Evolutionary conservation across 2,329 filamentous ascomycete genomes (phyloP), one percentile per base, ranked within the genome.

Genomic region (Amphichorda felina): DNA sequence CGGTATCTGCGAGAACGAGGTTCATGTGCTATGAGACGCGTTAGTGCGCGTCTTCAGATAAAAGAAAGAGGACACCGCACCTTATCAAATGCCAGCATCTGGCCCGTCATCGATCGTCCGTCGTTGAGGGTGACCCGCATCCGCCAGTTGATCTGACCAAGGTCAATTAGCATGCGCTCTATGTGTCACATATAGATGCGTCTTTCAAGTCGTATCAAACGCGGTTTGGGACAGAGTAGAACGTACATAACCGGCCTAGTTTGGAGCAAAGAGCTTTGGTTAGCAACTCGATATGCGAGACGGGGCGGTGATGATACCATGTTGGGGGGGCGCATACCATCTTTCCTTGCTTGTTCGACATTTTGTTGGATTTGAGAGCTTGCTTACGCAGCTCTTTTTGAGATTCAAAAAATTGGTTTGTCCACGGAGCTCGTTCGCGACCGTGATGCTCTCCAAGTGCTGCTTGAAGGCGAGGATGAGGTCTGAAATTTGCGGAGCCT

Each of bases 81-180:
- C 76, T 96, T 96, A 63, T 98, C 91, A 54, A 96, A 98, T 37
- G 91, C 91, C 48, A 98, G 75, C 85, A 98, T 94, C 61, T 96
- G 87, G 42, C 88, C 91, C 28, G 87, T 88, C 79, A 98, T 93
- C 61, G 95, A 86, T 54, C 91, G 80, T 45, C 86, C 86, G 66
- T 98, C 91, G 55, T 85, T 86, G 59, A 98, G 73, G 38, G 88
- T 96, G 45, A 95, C 82, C 57, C 89, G 82, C 88, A 98, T 96
- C 63, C 89, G 86, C 72, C 94, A 96, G 70, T 98, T 96, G 73
- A 98, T 94, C 91, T 96, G 42, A 29, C 8, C 16, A 13, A 11
- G 14, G 10, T 9, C 15, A 19, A 18, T 31, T 18, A 31, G 29
- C 16, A 31, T 7, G n/a, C 14, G 8, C 6, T 13, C 8, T 17